phyloP scores from a whole-genome alignment of 495 filamentous ascomycete species.

The Penicillium diatomitis region DNA sequence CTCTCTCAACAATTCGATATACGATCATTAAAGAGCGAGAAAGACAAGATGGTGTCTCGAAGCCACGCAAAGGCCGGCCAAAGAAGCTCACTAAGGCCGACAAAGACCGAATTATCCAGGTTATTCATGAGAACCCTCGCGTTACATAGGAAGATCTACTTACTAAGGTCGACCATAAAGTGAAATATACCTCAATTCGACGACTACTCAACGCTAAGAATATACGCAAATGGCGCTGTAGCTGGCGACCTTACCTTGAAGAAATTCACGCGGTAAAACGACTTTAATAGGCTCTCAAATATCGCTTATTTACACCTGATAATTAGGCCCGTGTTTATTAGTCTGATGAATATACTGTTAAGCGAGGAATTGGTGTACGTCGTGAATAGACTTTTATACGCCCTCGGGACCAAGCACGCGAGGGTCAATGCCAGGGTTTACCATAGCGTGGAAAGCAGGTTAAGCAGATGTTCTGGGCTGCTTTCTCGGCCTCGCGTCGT shows the following conservation, averaged over 20 bases:
- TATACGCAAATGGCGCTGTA: conserved; percentile 1
- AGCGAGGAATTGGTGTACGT: too few species aligned
- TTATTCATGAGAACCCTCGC: conserved; percentile 2
- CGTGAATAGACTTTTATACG: too few species aligned
- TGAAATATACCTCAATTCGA: conserved; percentile 1
- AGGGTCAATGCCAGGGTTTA: too few species aligned
- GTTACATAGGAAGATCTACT: conserved; percentile 2
- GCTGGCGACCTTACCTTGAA: conserved; percentile 1
- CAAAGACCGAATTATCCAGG: neutral
- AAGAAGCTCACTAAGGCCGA: conserved; percentile 1
- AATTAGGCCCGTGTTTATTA: too few species aligned
- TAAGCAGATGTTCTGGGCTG: too few species aligned
- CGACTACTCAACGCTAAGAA: conserved; percentile 1
- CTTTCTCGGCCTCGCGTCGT: too few species aligned
- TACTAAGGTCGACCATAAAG: neutral
- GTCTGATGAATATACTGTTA: too few species aligned
- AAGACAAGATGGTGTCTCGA: conserved; percentile 3
- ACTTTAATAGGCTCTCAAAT: too few species aligned
- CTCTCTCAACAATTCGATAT: too few species aligned
- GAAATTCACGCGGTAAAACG: conserved; percentile 3
- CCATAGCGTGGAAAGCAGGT: too few species aligned
- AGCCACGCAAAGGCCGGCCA: conserved; percentile 5
- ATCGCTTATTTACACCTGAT: too few species aligned
- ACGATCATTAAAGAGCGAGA: conserved; percentile 8
- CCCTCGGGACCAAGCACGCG: too few species aligned